phyloP scores from a whole-genome alignment of 2,329 filamentous ascomycete species.

The Colletotrichum sp. region DNA sequence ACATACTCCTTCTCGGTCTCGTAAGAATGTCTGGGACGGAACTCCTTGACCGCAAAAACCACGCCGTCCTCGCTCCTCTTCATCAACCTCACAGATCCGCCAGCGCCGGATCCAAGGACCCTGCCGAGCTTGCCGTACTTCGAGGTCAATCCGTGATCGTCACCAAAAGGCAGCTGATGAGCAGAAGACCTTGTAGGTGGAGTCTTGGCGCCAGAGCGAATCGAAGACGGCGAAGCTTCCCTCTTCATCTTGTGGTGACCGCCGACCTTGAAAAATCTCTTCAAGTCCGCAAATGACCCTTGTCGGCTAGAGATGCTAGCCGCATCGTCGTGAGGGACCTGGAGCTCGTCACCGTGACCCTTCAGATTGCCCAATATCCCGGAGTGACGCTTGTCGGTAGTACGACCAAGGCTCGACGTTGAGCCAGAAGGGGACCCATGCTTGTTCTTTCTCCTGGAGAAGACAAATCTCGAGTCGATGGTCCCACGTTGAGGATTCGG shows the following conservation, averaged over 20 bases:
- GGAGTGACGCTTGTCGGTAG: constrained; percentile 57
- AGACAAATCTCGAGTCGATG: constrained; percentile 85
- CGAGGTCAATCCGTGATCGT: constrained; percentile 87
- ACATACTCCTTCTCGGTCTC: constrained; percentile 95
- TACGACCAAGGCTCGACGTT: constrained; percentile 54
- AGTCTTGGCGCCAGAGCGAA: constrained; percentile 54
- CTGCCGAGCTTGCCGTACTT: constrained; percentile 97
- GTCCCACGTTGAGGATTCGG: constrained; percentile 65
- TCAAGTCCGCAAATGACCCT: constrained; percentile 91
- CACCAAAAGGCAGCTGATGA: constrained; percentile 84
- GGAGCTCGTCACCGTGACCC: constrained; percentile 48
- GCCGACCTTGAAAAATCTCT: constrained; percentile 92
- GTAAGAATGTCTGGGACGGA: constrained; percentile 88
- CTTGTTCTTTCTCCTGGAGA: constrained; percentile 73
- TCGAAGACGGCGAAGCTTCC: constrained; percentile 66
- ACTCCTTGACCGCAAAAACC: constrained; percentile 98
- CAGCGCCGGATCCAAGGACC: constrained; percentile 90
- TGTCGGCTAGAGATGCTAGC: constrained; percentile 59
- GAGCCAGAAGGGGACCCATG: constrained; percentile 62
- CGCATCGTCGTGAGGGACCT: constrained; percentile 49
- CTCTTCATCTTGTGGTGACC: constrained; percentile 74
- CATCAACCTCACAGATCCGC: constrained; percentile 92
- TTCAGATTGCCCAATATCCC: constrained; percentile 43
- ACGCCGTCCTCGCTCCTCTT: constrained; percentile 91
- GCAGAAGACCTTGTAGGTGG: constrained; percentile 51